Evolutionary conservation across 164 flowering plant species (phyloP).

Genomic region (Santalum album): DNA sequence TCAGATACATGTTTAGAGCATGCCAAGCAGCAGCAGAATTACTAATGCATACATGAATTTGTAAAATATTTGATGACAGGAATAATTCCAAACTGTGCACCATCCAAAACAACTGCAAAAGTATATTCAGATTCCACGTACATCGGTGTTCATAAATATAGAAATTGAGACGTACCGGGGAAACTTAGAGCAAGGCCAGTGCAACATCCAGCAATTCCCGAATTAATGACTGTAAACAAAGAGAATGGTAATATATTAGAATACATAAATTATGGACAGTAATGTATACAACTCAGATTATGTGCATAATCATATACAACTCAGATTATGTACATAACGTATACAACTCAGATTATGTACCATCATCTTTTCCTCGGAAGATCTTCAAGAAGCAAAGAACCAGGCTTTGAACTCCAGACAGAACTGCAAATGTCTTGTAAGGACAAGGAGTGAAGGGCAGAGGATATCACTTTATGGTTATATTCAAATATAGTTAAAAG

Average conservation of each 20-base stretch:
- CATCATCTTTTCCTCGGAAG: slow-evolving; percentile 93
- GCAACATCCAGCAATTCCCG: slow-evolving; percentile 97
- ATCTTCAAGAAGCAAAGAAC: slow-evolving; percentile 82
- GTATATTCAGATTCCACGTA: neutral
- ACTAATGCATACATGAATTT: too few species aligned
- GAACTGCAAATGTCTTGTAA: slow-evolving; percentile 79
- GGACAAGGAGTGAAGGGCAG: neutral
- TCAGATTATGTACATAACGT: too few species aligned
- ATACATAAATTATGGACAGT: neutral
- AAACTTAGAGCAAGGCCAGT: slow-evolving; percentile 92
- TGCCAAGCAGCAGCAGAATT: too few species aligned
- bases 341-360: slow-evolving; percentile 27
- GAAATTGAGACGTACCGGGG: slow-evolving; percentile 48
- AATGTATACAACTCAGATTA: too few species aligned
- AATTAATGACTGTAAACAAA: slow-evolving; percentile 54
- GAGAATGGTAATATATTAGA: slow-evolving; percentile 1
- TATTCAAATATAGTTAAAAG: neutral
- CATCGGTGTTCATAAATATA: neutral
- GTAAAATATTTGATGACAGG: too few species aligned
- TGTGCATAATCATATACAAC: too few species aligned
- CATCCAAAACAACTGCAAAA: too few species aligned
- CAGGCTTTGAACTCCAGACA: slow-evolving; percentile 91
- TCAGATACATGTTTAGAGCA: too few species aligned
- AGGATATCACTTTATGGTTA: neutral
- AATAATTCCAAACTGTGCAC: too few species aligned